phyloP scores from a whole-genome alignment of 2,329 filamentous ascomycete genomes.

The Venturia asperata region DNA sequence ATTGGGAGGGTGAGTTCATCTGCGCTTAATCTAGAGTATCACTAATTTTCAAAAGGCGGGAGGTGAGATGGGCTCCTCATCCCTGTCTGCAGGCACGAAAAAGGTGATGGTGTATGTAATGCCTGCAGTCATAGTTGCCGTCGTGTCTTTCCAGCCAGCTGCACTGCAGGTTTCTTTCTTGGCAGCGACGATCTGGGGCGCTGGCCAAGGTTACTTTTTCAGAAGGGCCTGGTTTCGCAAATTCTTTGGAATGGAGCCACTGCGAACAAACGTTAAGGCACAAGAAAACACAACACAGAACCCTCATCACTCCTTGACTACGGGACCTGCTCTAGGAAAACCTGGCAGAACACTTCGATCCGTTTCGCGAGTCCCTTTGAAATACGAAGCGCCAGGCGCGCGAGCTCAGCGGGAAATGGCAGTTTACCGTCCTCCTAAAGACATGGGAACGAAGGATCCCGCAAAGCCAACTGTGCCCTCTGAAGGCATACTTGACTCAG shows the following conservation, averaged over 20 bases:
- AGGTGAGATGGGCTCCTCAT: slow-evolving; percentile 43
- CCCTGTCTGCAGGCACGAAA: slow-evolving; percentile 25
- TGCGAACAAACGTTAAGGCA: slow-evolving; percentile 7
- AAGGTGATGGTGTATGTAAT: slow-evolving; percentile 39
- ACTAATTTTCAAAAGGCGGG: slow-evolving; percentile 34
- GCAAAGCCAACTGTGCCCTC: neutral
- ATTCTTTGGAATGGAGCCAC: slow-evolving; percentile 33
- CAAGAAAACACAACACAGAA: neutral
- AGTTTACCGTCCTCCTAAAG: neutral
- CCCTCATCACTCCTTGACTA: neutral
- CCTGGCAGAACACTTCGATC: slow-evolving; percentile 2
- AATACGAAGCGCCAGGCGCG: neutral
- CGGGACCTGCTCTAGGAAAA: neutral
- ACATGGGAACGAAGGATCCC: neutral
- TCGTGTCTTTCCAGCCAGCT: slow-evolving; percentile 51
- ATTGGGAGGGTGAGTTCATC: slow-evolving; percentile 49
- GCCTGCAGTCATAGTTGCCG: slow-evolving; percentile 45
- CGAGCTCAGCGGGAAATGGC: slow-evolving; percentile 6
- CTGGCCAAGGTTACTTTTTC: slow-evolving; percentile 35
- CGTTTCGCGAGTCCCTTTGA: neutral
- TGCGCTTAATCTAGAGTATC: neutral
- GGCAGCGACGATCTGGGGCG: slow-evolving; percentile 35
- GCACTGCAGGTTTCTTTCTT: slow-evolving; percentile 59
- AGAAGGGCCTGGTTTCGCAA: slow-evolving; percentile 32
- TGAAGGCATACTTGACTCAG: neutral